phyloP scores from a whole-genome alignment of 345 rosid species.

The Rhodamnia argentea region DNA sequence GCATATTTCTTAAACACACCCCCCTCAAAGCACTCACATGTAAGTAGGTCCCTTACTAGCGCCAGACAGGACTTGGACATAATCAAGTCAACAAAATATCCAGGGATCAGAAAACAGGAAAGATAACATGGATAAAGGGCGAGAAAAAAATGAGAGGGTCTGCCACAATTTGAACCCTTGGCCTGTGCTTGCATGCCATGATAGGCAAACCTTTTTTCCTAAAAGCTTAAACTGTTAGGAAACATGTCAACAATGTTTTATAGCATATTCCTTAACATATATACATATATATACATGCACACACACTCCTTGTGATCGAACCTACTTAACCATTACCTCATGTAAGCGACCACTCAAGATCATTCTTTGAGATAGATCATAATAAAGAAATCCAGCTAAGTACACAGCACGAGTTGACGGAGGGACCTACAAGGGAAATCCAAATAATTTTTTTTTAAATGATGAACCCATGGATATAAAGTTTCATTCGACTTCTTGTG shows the following conservation, averaged over 20 bases:
- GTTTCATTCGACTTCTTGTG: not conserved
- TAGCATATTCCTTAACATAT: not conserved
- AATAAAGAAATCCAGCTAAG: slow-evolving; percentile 62
- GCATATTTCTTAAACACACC: not conserved
- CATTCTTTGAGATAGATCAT: slow-evolving; percentile 70
- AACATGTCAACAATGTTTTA: not conserved
- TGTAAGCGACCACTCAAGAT: slow-evolving; percentile 43
- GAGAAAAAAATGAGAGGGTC: not conserved
- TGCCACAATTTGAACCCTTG: not conserved
- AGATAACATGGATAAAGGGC: not conserved
- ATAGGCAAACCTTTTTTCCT: not conserved
- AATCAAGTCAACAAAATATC: not conserved
- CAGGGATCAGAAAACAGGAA: not conserved
- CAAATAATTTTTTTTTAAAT: not conserved
- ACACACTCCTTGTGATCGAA: not conserved
- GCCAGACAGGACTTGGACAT: not conserved
- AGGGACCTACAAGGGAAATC: slow-evolving; percentile 36
- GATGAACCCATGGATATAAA: not conserved
- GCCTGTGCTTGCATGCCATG: not conserved
- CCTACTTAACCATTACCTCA: slow-evolving; percentile 42
- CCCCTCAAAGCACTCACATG: not conserved
- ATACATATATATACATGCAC: not conserved
- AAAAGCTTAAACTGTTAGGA: not conserved
- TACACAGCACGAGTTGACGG: slow-evolving; percentile 24
- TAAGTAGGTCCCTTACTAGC: not conserved